phyloP scores from a whole-genome alignment of 768 basidiomycete species.

The Dictyophora rubrovolvata region DNA sequence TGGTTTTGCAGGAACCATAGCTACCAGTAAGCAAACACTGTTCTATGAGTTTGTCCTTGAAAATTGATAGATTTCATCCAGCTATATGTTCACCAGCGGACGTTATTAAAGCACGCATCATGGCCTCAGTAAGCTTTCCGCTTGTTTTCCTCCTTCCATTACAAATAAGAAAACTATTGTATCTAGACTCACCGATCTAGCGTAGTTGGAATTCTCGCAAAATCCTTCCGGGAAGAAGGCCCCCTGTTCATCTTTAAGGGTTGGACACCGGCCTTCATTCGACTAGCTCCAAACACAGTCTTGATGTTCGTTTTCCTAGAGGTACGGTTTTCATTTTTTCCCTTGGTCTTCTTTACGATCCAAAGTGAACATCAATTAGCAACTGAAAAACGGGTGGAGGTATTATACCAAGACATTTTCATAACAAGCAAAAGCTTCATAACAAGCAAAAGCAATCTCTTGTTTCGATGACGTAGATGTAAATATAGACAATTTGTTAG shows the following conservation, averaged over 20 bases:
- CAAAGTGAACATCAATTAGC: constrained; percentile 29
- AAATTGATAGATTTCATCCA: constrained; percentile 18
- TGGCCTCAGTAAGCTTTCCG: constrained; percentile 51
- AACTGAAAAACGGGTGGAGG: constrained; percentile 60
- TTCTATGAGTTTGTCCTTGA: neutral
- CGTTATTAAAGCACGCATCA: constrained; percentile 65
- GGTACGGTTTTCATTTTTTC: constrained; percentile 27
- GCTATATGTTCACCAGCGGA: constrained; percentile 74
- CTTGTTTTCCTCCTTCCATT: constrained; percentile 3
- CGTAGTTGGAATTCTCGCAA: constrained; percentile 41
- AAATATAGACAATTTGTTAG: too few relatives aligned
- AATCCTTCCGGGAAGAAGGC: constrained; percentile 64
- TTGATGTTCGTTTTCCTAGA: constrained; percentile 81
- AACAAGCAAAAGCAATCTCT: neutral
- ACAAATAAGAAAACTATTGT: neutral
- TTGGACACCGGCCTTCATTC: constrained; percentile 82
- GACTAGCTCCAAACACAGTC: constrained; percentile 75
- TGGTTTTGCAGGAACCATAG: constrained; percentile 60
- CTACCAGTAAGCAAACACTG: constrained; percentile 48
- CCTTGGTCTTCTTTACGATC: neutral
- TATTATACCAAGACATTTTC: neutral
- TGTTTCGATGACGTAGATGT: too few relatives aligned
- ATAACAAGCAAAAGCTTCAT: neutral
- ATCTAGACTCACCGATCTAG: constrained; percentile 40
- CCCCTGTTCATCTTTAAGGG: constrained; percentile 75